Evolutionary conservation across 1,284 basidiomycete species (phyloP).

Genomic region (Singerocomus inundabilis): DNA sequence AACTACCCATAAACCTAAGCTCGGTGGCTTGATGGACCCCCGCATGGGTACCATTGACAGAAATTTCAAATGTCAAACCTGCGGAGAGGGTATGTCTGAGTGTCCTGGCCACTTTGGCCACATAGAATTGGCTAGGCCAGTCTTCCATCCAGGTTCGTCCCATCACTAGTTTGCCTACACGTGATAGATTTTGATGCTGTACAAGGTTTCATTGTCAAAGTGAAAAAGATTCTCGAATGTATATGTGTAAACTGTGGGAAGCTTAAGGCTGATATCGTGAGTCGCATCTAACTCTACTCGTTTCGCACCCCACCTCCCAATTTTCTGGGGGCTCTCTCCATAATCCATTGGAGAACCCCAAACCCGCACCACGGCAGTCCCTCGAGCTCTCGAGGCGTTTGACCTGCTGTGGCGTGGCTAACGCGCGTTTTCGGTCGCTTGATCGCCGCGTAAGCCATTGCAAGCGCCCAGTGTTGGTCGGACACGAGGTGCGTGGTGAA

Average conservation of each 20-base stretch:
- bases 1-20: constrained; percentile 81
- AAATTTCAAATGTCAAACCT: constrained; percentile 99
- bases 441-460: constrained; percentile 76
- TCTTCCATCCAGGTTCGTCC: constrained; percentile 90
- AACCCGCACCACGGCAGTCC: constrained; percentile 74
- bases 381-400: constrained; percentile 76
- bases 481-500: constrained; percentile 85
- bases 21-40: constrained; percentile 95
- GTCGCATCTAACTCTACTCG: constrained; percentile 78
- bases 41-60: constrained; percentile 98
- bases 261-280: constrained; percentile 94
- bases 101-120: constrained; percentile 99
- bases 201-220: constrained; percentile 94
- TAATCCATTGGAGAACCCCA: constrained; percentile 81
- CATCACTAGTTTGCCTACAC: neutral
- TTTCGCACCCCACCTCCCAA: constrained; percentile 88
- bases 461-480: constrained; percentile 69
- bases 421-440: constrained; percentile 86
- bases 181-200: neutral
- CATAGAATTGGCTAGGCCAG: constrained; percentile 94
- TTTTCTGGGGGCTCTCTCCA: constrained; percentile 94
- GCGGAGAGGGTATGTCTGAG: constrained; percentile 97
- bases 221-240: constrained; percentile 99
- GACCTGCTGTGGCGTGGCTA: constrained; percentile 65
- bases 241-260: constrained; percentile 99